A percentile compares a stretch with the other conserved stretches of the same genome.
These are phyloP conservation scores for Heimioporus retisporus DNA, from an alignment of 1,284 basidiomycete species.

Conservation along the genomic window DNA sequence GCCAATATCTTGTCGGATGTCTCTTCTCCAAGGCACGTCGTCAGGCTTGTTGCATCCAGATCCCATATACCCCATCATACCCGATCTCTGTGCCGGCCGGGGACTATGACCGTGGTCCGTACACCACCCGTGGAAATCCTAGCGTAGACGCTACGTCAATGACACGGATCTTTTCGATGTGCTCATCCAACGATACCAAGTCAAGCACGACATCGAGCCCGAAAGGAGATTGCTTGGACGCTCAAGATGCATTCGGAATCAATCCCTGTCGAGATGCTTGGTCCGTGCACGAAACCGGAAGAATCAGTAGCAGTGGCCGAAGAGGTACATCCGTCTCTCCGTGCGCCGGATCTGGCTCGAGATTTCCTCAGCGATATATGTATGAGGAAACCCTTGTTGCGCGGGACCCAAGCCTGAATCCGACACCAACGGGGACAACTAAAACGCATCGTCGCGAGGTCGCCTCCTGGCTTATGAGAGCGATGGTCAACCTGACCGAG, in stretches of 20 bases:
- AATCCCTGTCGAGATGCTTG: slow-evolving; percentile 9
- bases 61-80: background rate
- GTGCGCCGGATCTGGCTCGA: too few species aligned
- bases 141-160: slow-evolving; percentile 63
- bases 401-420: too few species aligned
- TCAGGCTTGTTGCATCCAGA: too few species aligned
- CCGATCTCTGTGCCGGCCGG: slow-evolving; percentile 18
- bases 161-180: slow-evolving; percentile 53
- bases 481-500: too few species aligned
- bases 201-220: slow-evolving; percentile 7
- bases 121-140: slow-evolving; percentile 62
- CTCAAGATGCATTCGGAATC: slow-evolving; percentile 16
- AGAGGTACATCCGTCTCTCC: too few species aligned
- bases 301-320: background rate
- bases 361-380: too few species aligned
- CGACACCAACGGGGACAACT: too few species aligned
- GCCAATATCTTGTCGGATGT: slow-evolving; percentile 29
- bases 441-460: too few species aligned
- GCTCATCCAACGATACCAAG: slow-evolving; percentile 46
- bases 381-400: too few species aligned
- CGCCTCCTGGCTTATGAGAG: too few species aligned
- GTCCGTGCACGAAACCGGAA: slow-evolving; percentile 17
- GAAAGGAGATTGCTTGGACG: too few species aligned
- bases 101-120: slow-evolving; percentile 54
- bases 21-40: slow-evolving; percentile 23